Evolutionary conservation across 768 basidiomycete genomes (phyloP), one percentile per base, ranked within the genome.

Genomic region (Suillus clintonianus): DNA sequence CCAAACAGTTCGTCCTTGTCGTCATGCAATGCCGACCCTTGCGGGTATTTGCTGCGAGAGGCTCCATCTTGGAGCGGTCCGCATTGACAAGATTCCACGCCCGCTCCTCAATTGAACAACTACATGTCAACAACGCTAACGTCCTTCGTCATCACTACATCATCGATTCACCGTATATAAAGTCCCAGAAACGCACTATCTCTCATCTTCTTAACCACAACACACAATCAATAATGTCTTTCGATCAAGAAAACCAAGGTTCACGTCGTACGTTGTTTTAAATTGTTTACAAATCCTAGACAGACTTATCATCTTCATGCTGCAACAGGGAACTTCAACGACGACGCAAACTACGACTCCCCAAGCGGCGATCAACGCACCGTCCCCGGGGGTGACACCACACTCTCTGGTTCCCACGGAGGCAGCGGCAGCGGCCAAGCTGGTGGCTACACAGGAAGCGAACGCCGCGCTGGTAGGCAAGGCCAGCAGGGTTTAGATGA

Each of bases 341-440:
- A 65, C n/a, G n/a, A 37, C 13, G 48, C 58, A 22, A 55, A 60
- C 42, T 60, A 47, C 17, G 51, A 62, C 17, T 1, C 34, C 50
- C 17, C 32, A 19, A 41, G 22, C 13, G n/a, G 24, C 10, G 41
- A 27, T 36, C 42, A 64, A 41, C 32, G 51, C 43, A 39, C 17
- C 10, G 24, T 30, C 24, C 22, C 36, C 4, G 55, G 36, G 9
- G 37, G 22, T 17, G 51, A 60, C 51, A n/a, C 15, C 53, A 24
- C 48, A 36, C 42, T 64, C 47, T 43, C 65, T 1, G 65, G 51
- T 1, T 36, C 39, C 24, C 24, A 59, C 24, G 65, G 62, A 22
- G 62, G 65, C 17, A 59, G 63, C 27, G 62, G 65, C 17, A 24
- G 30, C 17, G 64, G 64, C 15, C 64, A 64, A 53, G 57, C 56